Percentiles rank a stretch among this genome's conserved stretches.
Evolutionary conservation across 176 grass and related monocot genomes (phyloP).

Genomic region (Oryza meridionalis): DNA sequence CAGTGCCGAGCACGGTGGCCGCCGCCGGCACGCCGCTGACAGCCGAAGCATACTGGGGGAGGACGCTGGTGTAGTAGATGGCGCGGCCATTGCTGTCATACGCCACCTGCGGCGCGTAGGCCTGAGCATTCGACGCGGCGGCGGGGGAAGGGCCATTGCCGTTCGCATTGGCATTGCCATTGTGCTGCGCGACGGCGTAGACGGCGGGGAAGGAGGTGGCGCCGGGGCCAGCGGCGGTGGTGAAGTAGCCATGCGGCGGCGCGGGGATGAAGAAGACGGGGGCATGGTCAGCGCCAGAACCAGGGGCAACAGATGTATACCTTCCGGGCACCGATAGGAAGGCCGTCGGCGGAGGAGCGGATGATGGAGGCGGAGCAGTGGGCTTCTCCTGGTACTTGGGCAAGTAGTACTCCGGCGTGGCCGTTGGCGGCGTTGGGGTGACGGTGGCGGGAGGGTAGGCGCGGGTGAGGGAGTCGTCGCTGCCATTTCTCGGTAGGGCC

Average conservation of each 20-base stretch:
- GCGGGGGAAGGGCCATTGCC: slow-evolving; percentile 13
- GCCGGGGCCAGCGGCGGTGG: slow-evolving; percentile 44
- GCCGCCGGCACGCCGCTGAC: slow-evolving; percentile 50
- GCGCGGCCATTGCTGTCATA: slow-evolving; percentile 80
- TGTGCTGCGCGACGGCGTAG: slow-evolving; percentile 55
- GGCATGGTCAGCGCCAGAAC: slow-evolving; percentile 50
- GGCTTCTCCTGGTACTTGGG: slow-evolving; percentile 72
- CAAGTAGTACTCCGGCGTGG: slow-evolving; percentile 52
- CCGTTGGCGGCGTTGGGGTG: slow-evolving; percentile 23
- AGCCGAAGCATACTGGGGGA: slow-evolving; percentile 62
- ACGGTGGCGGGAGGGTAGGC: slow-evolving; percentile 43
- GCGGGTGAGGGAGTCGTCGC: slow-evolving; percentile 71
- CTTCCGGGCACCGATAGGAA: slow-evolving; percentile 52
- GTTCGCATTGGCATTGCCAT: slow-evolving; percentile 35
- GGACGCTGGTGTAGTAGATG: slow-evolving; percentile 78
- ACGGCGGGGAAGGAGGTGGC: slow-evolving; percentile 44
- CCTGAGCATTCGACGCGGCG: slow-evolving; percentile 30
- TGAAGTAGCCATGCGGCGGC: slow-evolving; percentile 68
- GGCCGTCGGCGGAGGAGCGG: slow-evolving; percentile 50
- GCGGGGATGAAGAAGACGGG: slow-evolving; percentile 60
- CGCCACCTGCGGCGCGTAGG: slow-evolving; percentile 54
- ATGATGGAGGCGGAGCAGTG: slow-evolving; percentile 16
- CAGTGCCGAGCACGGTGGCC: slow-evolving; percentile 27
- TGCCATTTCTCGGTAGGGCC: slow-evolving; percentile 57
- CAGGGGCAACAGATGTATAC: slow-evolving; percentile 62